phyloP scores from a whole-genome alignment of 805 yeast genomes.

The Candida wancherniae region DNA sequence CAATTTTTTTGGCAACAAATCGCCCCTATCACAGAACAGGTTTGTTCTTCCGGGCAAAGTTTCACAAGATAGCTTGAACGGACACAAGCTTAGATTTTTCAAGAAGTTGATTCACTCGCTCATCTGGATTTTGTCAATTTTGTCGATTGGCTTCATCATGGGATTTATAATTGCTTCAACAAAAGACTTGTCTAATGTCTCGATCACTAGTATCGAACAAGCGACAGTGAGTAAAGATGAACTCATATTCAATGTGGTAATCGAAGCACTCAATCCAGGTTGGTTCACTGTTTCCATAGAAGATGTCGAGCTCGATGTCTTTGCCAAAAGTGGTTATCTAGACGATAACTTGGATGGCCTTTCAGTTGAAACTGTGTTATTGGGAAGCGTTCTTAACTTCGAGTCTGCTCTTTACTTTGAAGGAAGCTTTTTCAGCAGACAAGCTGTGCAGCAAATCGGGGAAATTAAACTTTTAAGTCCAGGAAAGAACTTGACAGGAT shows the following conservation, averaged over 20 bases:
- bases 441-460: conserved; percentile 54
- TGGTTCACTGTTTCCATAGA: conserved; percentile 60
- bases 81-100: conserved; percentile 18
- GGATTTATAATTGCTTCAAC: conserved; percentile 86
- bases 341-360: conserved; percentile 2
- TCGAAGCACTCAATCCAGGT: conserved; percentile 86
- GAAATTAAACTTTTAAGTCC: conserved; percentile 72
- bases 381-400: conserved; percentile 63
- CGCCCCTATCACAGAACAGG: conserved; percentile 20
- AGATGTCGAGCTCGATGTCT: conserved; percentile 74
- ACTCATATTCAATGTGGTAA: conserved; percentile 68
- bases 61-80: conserved; percentile 13
- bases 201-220: conserved; percentile 58
- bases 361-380: conserved; percentile 57
- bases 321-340: conserved; percentile 65
- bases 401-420: conserved; percentile 72
- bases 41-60: conserved; percentile 29
- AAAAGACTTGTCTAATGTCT: conserved; percentile 69
- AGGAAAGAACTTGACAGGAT: conserved; percentile 44
- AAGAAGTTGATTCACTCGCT: conserved; percentile 41
- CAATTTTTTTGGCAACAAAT: conserved; percentile 10
- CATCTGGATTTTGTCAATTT: conserved; percentile 43
- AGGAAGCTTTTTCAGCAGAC: conserved; percentile 72
- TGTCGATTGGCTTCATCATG: conserved; percentile 68
- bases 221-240: conserved; percentile 81